phyloP scores from a whole-genome alignment of 2,329 filamentous ascomycete species.

The Cytospora schulzeri region DNA sequence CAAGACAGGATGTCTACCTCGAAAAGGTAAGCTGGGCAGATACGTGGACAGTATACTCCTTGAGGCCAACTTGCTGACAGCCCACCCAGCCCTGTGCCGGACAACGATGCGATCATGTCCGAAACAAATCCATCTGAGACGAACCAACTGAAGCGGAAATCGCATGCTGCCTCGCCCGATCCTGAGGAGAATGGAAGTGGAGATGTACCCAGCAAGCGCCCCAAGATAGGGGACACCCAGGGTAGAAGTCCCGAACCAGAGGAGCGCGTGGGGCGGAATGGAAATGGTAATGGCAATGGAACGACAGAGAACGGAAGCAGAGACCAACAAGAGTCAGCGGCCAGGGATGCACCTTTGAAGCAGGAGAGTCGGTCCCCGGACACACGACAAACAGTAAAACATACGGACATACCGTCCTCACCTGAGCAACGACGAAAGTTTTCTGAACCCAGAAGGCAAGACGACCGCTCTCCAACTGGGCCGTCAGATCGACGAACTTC shows the following conservation, averaged over 20 bases:
- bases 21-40: neutral
- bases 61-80: neutral
- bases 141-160: slow-evolving; percentile 26
- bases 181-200: slow-evolving; percentile 8
- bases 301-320: slow-evolving; percentile 1
- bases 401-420: neutral
- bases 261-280: neutral
- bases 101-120: neutral
- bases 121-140: slow-evolving; percentile 10
- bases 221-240: slow-evolving; percentile 1
- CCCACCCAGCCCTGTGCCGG: slow-evolving; percentile 7
- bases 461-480: slow-evolving; percentile 6
- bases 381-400: neutral
- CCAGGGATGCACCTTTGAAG: neutral
- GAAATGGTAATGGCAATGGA: neutral
- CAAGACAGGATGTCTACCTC: slow-evolving; percentile 7
- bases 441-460: neutral
- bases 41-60: neutral
- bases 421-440: slow-evolving; percentile 11
- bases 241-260: neutral
- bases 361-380: neutral
- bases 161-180: slow-evolving; percentile 14
- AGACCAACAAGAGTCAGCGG: neutral
- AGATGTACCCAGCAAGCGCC: slow-evolving; percentile 24
- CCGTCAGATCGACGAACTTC: slow-evolving; percentile 3